phyloP scores from a whole-genome alignment of 768 basidiomycete species.

The Mrakia gelida region DNA sequence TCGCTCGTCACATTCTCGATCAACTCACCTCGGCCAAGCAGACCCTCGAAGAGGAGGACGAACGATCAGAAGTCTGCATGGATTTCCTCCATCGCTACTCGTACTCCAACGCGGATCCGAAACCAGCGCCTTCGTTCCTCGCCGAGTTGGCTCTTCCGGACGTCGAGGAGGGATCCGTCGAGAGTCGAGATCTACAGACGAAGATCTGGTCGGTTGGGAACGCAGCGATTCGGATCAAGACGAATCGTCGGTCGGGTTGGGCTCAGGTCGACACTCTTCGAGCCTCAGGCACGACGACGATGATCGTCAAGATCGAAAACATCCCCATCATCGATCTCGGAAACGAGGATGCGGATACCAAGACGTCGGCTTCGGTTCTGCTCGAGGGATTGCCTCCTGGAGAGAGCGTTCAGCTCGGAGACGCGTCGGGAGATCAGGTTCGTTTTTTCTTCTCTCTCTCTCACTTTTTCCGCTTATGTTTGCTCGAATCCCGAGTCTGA shows the following conservation, averaged over 20 bases:
- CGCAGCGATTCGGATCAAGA: slow-evolving; percentile 74
- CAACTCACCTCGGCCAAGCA: slow-evolving; percentile 83
- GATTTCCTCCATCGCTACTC: slow-evolving; percentile 96
- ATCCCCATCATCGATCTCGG: slow-evolving; percentile 78
- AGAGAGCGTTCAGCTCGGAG: slow-evolving; percentile 35
- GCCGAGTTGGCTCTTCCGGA: slow-evolving; percentile 72
- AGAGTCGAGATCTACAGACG: slow-evolving; percentile 46
- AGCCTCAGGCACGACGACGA: slow-evolving; percentile 80
- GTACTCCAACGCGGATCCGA: slow-evolving; percentile 87
- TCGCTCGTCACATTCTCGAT: slow-evolving; percentile 79
- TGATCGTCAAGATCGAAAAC: slow-evolving; percentile 82
- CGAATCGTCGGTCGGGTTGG: slow-evolving; percentile 74
- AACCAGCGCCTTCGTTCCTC: slow-evolving; percentile 73
- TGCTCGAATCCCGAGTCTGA: neutral
- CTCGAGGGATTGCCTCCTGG: slow-evolving; percentile 52
- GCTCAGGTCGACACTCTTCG: slow-evolving; percentile 76
- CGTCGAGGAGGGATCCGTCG: slow-evolving; percentile 35
- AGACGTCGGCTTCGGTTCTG: slow-evolving; percentile 3
- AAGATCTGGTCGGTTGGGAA: slow-evolving; percentile 85
- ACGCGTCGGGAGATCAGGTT: slow-evolving; percentile 1
- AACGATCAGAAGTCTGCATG: slow-evolving; percentile 90
- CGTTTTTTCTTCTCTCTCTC: neutral
- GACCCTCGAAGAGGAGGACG: slow-evolving; percentile 67
- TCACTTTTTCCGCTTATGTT: neutral
- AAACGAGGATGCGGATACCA: slow-evolving; percentile 69